Conservation (phyloP, 225 moss, liverwort and hornwort genomes). For the Lunularia cruciata region DNA sequence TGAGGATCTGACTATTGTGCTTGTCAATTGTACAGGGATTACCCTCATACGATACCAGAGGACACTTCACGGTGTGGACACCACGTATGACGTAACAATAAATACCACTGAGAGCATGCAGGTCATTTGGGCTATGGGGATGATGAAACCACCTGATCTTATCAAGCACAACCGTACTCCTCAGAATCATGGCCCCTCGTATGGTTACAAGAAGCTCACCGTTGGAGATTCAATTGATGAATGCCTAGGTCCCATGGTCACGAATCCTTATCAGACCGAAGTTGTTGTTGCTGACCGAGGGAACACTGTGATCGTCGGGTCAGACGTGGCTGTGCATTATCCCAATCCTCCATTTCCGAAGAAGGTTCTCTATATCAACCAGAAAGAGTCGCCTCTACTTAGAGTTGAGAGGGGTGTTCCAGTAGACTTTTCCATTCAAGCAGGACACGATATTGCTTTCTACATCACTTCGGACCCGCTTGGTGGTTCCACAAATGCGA, state of each 20-base stretch:
- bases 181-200: constrained; percentile 82
- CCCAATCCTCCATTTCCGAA: constrained; percentile 89
- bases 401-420: constrained; percentile 97
- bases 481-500: constrained; percentile 56
- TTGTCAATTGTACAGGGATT: constrained; percentile 50
- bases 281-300: constrained; percentile 97
- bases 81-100: constrained; percentile 65
- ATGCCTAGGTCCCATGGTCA: constrained; percentile 82
- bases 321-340: constrained; percentile 72
- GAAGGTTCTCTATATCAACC: constrained; percentile 86
- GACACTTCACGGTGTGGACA: constrained; percentile 64
- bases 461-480: constrained; percentile 85
- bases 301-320: constrained; percentile 66
- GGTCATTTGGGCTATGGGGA: constrained; percentile 89
- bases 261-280: constrained; percentile 69
- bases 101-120: constrained; percentile 62
- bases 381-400: constrained; percentile 86
- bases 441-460: constrained; percentile 88
- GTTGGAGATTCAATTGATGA: constrained; percentile 57
- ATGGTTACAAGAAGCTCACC: constrained; percentile 51
- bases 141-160: constrained; percentile 72
- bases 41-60: constrained; percentile 87
- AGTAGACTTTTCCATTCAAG: constrained; percentile 87
- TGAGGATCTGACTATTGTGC: not conserved
- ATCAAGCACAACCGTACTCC: constrained; percentile 72